Percentiles rank a stretch among this genome's conserved stretches.
Evolutionary conservation across 192 early-diverging fungal species (phyloP).

Genomic region (Coemansia sp.): DNA sequence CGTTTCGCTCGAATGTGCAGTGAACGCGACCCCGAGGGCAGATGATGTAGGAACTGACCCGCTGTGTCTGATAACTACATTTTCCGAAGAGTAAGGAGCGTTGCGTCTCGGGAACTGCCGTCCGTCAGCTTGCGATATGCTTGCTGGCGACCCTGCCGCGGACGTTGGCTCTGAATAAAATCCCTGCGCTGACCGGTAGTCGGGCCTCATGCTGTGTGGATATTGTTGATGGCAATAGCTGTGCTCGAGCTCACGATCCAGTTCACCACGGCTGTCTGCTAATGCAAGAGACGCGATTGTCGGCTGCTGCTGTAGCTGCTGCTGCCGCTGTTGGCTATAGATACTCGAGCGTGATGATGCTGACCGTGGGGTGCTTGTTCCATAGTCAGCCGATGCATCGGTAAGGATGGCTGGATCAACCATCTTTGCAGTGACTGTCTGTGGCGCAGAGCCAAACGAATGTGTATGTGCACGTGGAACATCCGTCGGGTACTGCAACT

Average conservation of each 20-base stretch:
- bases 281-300: slow-evolving; percentile 44
- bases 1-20: slow-evolving; percentile 10
- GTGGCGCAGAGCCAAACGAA: slow-evolving; percentile 15
- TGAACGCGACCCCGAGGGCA: slow-evolving; percentile 45
- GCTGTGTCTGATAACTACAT: slow-evolving; percentile 7
- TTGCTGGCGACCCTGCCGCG: slow-evolving; percentile 35
- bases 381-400: slow-evolving; percentile 2
- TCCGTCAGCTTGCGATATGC: slow-evolving; percentile 3
- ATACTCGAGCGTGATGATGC: slow-evolving; percentile 3
- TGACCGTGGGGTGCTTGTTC: neutral
- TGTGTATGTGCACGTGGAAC: slow-evolving; percentile 5
- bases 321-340: slow-evolving; percentile 11
- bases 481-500: neutral
- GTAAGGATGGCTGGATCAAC: slow-evolving; percentile 31
- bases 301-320: slow-evolving; percentile 31
- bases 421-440: slow-evolving; percentile 43
- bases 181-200: slow-evolving; percentile 26
- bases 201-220: slow-evolving; percentile 28
- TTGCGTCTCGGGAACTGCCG: slow-evolving; percentile 9
- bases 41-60: slow-evolving; percentile 22
- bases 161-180: slow-evolving; percentile 48
- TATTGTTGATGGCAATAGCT: slow-evolving; percentile 21
- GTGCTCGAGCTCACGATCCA: slow-evolving; percentile 42
- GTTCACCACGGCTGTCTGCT: slow-evolving; percentile 45
- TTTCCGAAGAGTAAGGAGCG: slow-evolving; percentile 22